Evolutionary conservation across 768 basidiomycete genomes (phyloP).

Genomic region (Saitozyma sp.): DNA sequence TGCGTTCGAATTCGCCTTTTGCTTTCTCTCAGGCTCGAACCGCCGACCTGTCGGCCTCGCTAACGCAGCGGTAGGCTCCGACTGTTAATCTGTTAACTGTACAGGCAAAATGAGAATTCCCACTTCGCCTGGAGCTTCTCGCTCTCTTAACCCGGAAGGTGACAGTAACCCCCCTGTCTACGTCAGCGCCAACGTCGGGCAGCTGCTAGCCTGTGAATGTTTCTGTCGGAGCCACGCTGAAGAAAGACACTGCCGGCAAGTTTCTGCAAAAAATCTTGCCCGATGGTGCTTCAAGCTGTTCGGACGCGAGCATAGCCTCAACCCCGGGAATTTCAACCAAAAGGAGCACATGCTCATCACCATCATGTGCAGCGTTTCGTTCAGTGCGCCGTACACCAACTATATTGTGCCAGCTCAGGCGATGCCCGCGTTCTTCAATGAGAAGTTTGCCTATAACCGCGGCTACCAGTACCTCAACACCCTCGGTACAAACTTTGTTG

Average conservation of each 20-base stretch:
- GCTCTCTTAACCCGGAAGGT: no score
- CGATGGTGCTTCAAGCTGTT: conserved; percentile 24
- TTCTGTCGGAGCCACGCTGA: background rate
- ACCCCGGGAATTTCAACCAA: conserved; percentile 44
- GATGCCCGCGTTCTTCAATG: conserved; percentile 45
- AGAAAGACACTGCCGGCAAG: conserved; percentile 25
- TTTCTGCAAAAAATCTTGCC: conserved; percentile 28
- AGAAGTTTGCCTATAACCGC: conserved; percentile 43
- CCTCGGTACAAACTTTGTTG: conserved; percentile 83
- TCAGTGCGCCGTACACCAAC: conserved; percentile 41
- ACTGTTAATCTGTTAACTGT: no score
- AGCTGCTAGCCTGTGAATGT: conserved; percentile 58
- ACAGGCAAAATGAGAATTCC: no score
- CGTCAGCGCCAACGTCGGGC: conserved; percentile 71
- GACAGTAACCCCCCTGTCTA: conserved; percentile 60
- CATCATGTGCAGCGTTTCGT: conserved; percentile 41
- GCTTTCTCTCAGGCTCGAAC: no score
- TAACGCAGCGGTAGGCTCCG: no score
- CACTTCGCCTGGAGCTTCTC: no score
- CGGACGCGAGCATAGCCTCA: conserved; percentile 26
- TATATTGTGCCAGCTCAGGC: conserved; percentile 40
- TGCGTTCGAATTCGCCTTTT: no score
- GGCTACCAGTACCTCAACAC: conserved; percentile 59
- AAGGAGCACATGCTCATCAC: conserved; percentile 51
- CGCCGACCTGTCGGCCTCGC: no score